Percentiles rank a stretch among this genome's conserved stretches.
phyloP scores from a whole-genome alignment of 2,329 filamentous ascomycete species.

The Coniochaeta hoffmannii region DNA sequence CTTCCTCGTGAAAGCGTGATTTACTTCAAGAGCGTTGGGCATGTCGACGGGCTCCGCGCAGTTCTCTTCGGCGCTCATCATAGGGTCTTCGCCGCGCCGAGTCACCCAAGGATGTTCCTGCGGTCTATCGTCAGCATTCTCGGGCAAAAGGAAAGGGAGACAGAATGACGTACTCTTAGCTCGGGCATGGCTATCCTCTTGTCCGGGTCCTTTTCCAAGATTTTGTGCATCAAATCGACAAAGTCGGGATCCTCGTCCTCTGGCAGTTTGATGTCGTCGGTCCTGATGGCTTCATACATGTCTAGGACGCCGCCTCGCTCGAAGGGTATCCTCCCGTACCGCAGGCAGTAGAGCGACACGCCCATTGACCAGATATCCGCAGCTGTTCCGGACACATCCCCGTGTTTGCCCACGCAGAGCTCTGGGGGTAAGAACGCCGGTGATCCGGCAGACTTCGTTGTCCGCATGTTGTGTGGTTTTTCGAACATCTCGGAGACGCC shows the following conservation, averaged over 20 bases:
- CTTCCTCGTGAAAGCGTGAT: constrained; percentile 81
- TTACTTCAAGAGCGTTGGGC: constrained; percentile 85
- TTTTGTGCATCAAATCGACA: constrained; percentile 60
- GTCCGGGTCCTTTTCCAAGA: constrained; percentile 79
- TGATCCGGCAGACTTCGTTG: constrained; percentile 86
- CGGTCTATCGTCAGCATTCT: constrained; percentile 7
- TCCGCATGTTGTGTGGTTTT: constrained; percentile 77
- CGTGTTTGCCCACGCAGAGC: constrained; percentile 78
- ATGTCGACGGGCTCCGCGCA: constrained; percentile 71
- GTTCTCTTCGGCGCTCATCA: constrained; percentile 80
- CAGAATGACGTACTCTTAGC: constrained; percentile 57
- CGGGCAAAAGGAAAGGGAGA: constrained; percentile 10
- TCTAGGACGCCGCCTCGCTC: constrained; percentile 72
- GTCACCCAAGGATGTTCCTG: constrained; percentile 95
- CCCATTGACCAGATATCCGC: constrained; percentile 99
- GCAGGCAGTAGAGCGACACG: constrained; percentile 84
- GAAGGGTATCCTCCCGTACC: constrained; percentile 85
- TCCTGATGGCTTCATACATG: constrained; percentile 81
- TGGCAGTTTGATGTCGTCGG: constrained; percentile 56
- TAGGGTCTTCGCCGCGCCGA: constrained; percentile 63
- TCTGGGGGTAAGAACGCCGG: constrained; percentile 93
- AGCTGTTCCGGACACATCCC: constrained; percentile 78
- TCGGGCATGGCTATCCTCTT: constrained; percentile 79
- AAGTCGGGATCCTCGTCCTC: constrained; percentile 60
- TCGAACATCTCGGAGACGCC: constrained; percentile 99